A percentile compares a stretch with the other conserved stretches of the same genome.
Conservation (phyloP, 129 eudicot genomes). For the Helichrysum umbraculigerum region DNA sequence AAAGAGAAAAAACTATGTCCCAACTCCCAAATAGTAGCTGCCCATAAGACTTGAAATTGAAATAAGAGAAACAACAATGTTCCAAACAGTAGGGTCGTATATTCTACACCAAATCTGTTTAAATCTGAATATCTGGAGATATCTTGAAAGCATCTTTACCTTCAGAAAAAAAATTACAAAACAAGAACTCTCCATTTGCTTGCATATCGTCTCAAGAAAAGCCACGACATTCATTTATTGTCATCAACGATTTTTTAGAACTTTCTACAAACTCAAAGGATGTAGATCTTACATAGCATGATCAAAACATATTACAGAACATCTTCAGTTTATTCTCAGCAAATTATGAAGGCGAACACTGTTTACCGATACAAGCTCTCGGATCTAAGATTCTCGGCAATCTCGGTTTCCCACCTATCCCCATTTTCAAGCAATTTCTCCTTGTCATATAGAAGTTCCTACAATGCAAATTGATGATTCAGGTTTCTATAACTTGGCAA, state of each 20-base stretch:
- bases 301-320: conserved; percentile 26
- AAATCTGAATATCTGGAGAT: conserved; percentile 17
- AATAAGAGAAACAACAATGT: not conserved
- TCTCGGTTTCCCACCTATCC: conserved; percentile 98
- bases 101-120: conserved; percentile 14
- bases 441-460: conserved; percentile 97
- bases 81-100: not conserved
- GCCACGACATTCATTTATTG: conserved; percentile 23
- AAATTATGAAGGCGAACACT: conserved; percentile 13
- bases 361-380: conserved; percentile 89
- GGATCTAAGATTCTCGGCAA: conserved; percentile 95
- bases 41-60: not conserved
- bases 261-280: conserved; percentile 20
- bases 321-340: conserved; percentile 28
- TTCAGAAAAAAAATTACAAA: not conserved
- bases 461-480: conserved; percentile 16
- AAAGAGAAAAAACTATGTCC: not conserved
- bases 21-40: not conserved
- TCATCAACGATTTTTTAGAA: conserved; percentile 9
- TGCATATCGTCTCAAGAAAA: not conserved
- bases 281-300: conserved; percentile 29
- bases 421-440: conserved; percentile 99
- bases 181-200: conserved; percentile 5
- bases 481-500: not conserved
- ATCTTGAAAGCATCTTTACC: conserved; percentile 22